Evolutionary conservation across 164 flowering plant species (phyloP).

Genomic region (Aristolochia fimbriata): DNA sequence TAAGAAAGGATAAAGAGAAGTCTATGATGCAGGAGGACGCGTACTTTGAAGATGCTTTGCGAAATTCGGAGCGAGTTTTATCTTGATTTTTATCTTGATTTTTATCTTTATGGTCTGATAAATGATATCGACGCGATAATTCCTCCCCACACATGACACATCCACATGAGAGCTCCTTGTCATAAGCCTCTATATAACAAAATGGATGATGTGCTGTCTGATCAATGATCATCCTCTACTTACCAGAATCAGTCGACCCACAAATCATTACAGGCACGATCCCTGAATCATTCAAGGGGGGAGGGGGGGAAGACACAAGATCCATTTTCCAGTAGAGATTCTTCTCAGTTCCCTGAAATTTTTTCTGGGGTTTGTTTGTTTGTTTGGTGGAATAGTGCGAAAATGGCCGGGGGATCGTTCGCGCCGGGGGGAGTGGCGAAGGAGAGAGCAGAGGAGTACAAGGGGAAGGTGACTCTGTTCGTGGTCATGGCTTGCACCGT

Average conservation of each 20-base stretch:
- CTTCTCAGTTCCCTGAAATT: neutral
- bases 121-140: no score
- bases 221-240: neutral
- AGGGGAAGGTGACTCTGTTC: slow-evolving; percentile 23
- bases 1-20: no score
- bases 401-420: slow-evolving; percentile 31
- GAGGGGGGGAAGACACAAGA: no score
- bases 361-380: neutral
- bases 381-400: neutral
- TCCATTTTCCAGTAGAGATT: neutral
- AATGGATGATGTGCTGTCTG: neutral
- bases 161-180: no score
- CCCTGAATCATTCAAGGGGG: neutral
- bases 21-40: no score
- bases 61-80: no score
- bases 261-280: neutral
- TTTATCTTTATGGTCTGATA: no score
- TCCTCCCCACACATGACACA: no score
- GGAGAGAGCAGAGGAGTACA: slow-evolving; percentile 27
- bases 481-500: slow-evolving; percentile 25
- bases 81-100: no score
- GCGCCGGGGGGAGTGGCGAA: slow-evolving; percentile 30
- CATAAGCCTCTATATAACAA: no score
- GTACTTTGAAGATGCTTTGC: no score
- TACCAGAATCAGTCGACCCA: neutral